Conservation (phyloP, 495 filamentous ascomycete genomes). For the Penicillium chermesinum region DNA sequence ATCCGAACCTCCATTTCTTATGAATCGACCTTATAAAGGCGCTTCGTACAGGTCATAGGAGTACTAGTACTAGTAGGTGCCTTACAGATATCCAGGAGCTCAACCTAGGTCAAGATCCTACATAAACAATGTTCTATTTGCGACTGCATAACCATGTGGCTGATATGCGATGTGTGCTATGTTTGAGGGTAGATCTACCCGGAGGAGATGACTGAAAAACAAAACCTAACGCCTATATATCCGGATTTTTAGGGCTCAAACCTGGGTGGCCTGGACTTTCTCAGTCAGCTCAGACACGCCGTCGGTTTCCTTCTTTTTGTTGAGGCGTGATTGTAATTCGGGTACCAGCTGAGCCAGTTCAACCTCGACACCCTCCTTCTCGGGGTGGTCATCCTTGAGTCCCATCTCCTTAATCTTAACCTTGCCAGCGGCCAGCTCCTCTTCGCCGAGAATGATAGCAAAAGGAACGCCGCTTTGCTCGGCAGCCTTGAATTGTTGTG, state of each 20-base stretch:
- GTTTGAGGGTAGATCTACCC: background rate
- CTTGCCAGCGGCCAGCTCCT: conserved; percentile 68
- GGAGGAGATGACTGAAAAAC: background rate
- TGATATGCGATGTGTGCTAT: no score
- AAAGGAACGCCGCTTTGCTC: conserved; percentile 68
- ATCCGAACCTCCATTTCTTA: no score
- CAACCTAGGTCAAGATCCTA: no score
- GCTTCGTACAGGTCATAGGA: no score
- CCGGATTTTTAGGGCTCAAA: conserved; percentile 13
- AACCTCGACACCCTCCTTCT: conserved; percentile 79
- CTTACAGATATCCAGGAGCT: no score
- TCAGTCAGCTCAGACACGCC: conserved; percentile 17
- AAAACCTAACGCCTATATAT: conserved; percentile 14
- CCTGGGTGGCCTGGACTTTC: conserved; percentile 20
- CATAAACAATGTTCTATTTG: no score
- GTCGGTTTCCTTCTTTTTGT: conserved; percentile 16
- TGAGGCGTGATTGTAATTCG: conserved; percentile 52
- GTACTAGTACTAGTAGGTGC: no score
- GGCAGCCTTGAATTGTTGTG: conserved; percentile 73
- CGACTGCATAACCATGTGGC: no score
- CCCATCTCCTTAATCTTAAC: conserved; percentile 84
- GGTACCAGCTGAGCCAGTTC: conserved; percentile 52
- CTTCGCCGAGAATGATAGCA: conserved; percentile 73
- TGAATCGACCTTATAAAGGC: no score
- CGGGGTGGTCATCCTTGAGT: conserved; percentile 68